Evolutionary conservation across 768 basidiomycete genomes (phyloP).

Genomic region (Tricholoma hemisulphureum): DNA sequence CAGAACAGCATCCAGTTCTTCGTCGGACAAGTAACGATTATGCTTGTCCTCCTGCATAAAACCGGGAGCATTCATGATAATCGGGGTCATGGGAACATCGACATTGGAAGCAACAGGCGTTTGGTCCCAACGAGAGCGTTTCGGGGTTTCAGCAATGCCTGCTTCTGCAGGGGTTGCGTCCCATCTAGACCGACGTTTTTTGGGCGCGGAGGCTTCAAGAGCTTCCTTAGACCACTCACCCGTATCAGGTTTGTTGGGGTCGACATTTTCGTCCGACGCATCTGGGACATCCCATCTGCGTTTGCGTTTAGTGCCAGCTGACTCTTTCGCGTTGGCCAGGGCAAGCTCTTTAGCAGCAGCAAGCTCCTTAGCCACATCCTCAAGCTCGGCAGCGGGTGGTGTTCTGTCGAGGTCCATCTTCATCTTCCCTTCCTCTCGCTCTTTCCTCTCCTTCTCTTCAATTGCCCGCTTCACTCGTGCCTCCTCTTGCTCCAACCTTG

Average conservation of each 20-base stretch:
- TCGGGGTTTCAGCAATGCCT: constrained; percentile 63
- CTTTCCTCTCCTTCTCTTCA: constrained; percentile 83
- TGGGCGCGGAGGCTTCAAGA: constrained; percentile 70
- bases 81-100: constrained; percentile 71
- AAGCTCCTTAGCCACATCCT: constrained; percentile 70
- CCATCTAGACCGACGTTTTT: constrained; percentile 95
- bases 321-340: constrained; percentile 29
- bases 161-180: constrained; percentile 87
- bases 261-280: constrained; percentile 60
- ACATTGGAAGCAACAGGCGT: constrained; percentile 62
- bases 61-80: constrained; percentile 86
- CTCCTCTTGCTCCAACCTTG: constrained; percentile 93
- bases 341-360: constrained; percentile 51
- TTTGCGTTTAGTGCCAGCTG: constrained; percentile 61
- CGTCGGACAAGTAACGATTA: constrained; percentile 93
- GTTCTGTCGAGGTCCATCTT: constrained; percentile 92
- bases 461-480: constrained; percentile 76
- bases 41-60: constrained; percentile 93
- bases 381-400: constrained; percentile 77
- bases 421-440: constrained; percentile 67
- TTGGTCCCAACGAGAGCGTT: constrained; percentile 97
- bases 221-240: constrained; percentile 79
- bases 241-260: constrained; percentile 55
- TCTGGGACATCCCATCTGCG: constrained; percentile 79
- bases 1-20: constrained; percentile 90